Evolutionary conservation across 2,329 filamentous ascomycete genomes (phyloP).

Genomic region (Paracoccidioides lutzii): DNA sequence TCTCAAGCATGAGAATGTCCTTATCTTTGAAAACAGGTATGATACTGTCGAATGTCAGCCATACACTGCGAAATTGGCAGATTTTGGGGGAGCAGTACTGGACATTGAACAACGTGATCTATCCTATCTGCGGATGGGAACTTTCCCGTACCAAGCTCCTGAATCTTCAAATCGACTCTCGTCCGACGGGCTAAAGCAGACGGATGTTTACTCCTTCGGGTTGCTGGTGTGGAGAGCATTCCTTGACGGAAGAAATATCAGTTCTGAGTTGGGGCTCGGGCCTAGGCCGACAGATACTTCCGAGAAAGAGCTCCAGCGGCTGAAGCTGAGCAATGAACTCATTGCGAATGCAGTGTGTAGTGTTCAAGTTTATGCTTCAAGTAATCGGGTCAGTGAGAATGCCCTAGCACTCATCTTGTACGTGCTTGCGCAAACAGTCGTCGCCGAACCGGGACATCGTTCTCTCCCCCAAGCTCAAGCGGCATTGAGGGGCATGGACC

Average conservation of each 20-base stretch:
- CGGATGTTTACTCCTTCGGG: constrained; percentile 9
- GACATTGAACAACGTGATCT: constrained; percentile 1
- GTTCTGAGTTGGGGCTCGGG: background rate
- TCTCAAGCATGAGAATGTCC: constrained; percentile 11
- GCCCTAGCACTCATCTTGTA: background rate
- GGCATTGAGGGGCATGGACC: background rate
- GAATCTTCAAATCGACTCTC: constrained; percentile 3
- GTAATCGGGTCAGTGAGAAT: background rate
- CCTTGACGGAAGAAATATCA: constrained; percentile 3
- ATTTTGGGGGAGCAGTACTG: constrained; percentile 10
- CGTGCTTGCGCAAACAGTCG: background rate
- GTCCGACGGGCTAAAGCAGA: constrained; percentile 4
- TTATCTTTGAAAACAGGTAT: constrained; percentile 7
- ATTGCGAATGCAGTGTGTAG: background rate
- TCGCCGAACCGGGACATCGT: background rate
- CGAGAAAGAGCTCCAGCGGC: background rate
- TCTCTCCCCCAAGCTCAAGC: background rate
- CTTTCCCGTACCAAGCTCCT: constrained; percentile 7
- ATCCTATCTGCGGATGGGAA: constrained; percentile 1
- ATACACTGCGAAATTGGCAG: constrained; percentile 10
- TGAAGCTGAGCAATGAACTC: background rate
- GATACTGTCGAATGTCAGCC: background rate
- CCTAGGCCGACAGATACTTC: background rate
- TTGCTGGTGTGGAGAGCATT: constrained; percentile 8
- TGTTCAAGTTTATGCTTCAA: background rate